Evolutionary conservation across 106 monocot genomes (phyloP).

Genomic region (Alisma plantagoaquatica): DNA sequence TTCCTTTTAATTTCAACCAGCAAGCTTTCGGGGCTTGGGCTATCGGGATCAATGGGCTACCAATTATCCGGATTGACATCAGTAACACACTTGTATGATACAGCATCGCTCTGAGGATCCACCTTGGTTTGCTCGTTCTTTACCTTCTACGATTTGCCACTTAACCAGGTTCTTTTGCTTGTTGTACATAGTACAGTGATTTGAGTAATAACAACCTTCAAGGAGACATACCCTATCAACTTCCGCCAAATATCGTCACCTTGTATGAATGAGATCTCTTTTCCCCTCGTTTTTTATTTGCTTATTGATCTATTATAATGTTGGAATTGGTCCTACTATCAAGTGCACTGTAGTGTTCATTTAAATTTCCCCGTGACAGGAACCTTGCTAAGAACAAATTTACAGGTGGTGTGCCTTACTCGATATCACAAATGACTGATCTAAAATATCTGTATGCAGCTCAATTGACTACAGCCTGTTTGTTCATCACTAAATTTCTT

Average conservation of each 20-base stretch:
- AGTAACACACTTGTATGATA: conserved; percentile 81
- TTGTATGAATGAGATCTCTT: too few species aligned
- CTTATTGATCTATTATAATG: too few species aligned
- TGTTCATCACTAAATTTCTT: conserved; percentile 8
- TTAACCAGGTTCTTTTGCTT: background rate
- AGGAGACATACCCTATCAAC: conserved; percentile 94
- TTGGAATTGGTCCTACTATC: too few species aligned
- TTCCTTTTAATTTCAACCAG: conserved; percentile 23
- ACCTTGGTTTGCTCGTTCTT: background rate
- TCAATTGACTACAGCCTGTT: background rate
- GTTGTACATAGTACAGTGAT: conserved; percentile 81
- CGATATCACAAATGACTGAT: conserved; percentile 87
- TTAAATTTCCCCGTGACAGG: too few species aligned
- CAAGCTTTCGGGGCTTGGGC: conserved; percentile 59
- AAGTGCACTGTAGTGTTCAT: too few species aligned
- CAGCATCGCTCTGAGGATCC: background rate
- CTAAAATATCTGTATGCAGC: conserved; percentile 64
- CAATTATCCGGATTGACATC: conserved; percentile 91
- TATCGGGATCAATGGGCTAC: conserved; percentile 81
- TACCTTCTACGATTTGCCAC: background rate
- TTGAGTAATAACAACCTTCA: conserved; percentile 90
- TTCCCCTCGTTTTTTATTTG: too few species aligned
- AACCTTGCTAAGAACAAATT: conserved; percentile 76
- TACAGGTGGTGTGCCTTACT: conserved; percentile 85
- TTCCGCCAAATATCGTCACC: conserved; percentile 75